Percentiles rank a stretch among this genome's conserved stretches.
These are phyloP conservation scores for Tubosaeta sp. DNA, from an alignment of 768 basidiomycete genomes.

Conservation along the genomic window DNA sequence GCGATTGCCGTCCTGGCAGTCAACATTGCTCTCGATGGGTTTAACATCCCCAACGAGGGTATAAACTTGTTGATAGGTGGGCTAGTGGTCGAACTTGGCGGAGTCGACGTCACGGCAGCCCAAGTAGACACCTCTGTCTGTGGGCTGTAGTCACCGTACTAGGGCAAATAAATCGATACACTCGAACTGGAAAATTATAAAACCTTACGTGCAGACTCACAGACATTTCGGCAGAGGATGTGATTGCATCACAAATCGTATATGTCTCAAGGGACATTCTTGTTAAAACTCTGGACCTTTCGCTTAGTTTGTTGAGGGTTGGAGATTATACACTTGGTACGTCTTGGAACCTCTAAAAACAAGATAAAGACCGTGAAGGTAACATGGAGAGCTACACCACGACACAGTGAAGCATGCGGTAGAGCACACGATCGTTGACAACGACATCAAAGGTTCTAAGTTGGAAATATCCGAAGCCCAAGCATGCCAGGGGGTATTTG, in stretches of 20 bases:
- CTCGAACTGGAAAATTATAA: slow-evolving; percentile 27
- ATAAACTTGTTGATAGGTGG: slow-evolving; percentile 51
- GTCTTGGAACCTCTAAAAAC: background rate
- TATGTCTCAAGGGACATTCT: no score
- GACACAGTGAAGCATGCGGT: no score
- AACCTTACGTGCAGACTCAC: background rate
- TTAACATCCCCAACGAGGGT: slow-evolving; percentile 47
- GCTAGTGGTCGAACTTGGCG: slow-evolving; percentile 44
- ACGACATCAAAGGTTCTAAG: no score
- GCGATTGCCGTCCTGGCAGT: no score
- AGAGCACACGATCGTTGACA: no score
- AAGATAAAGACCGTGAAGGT: background rate
- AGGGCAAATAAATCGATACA: background rate
- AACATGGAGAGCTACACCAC: slow-evolving; percentile 22
- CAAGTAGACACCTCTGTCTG: slow-evolving; percentile 47
- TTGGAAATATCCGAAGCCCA: no score
- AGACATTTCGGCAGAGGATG: background rate
- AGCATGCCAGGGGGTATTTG: no score
- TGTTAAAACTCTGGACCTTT: background rate
- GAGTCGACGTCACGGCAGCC: slow-evolving; percentile 40
- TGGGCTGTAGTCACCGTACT: slow-evolving; percentile 35
- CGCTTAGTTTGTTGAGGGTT: background rate
- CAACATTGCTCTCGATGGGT: slow-evolving; percentile 28
- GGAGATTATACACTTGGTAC: no score
- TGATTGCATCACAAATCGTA: no score